Evolutionary conservation across 306 rosid genomes (phyloP), one percentile per base, ranked within the genome.

Genomic region (Psophocarpus tetragonolobus): DNA sequence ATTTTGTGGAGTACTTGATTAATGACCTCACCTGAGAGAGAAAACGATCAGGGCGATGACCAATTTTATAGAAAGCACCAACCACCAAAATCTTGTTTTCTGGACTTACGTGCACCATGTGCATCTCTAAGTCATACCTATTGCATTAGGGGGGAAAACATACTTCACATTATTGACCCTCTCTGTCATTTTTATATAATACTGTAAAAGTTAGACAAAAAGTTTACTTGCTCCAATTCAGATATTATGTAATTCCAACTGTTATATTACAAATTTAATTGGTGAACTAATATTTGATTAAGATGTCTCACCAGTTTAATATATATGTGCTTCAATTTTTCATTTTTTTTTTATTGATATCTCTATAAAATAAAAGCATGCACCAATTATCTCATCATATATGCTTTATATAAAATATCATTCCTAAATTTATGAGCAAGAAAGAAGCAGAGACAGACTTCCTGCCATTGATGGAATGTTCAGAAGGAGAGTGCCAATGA

Each of bases 401-500:
- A 61, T 29, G 15, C 11, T 61, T 61, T 30, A 5, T n/a, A 15
- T 1, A 29, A 62, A 32, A 35, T 0, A 32, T 32, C 3, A 36
- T 36, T 65, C 7, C 8, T 33, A 61, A 64, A 35, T 3, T 64
- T 18, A 4, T 35, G 8, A 36, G 45, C 2, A 11, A 26, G 36
- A 57, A 38, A 38, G 23, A 68, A 17, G 39, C 41, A 73, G 41
- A 27, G 7, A 58, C 69, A 58, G 17, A 74, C 79, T 30, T 74
- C n/a, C 71, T 75, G 62, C 79, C 79, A 75, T 61, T 62, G 48
- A 75, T 20, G 79, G 79, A 42, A 75, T 75, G 79, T 32, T 75
- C 79, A 10, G 79, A 61, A 44, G 71, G 79, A 44, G 79, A 44
- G 62, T 75, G 79, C 79, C 79, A 75, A n/a, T 75, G 79, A 7